Evolutionary conservation across 1,284 basidiomycete genomes (phyloP).

Genomic region (Ganoderma lingzhi): DNA sequence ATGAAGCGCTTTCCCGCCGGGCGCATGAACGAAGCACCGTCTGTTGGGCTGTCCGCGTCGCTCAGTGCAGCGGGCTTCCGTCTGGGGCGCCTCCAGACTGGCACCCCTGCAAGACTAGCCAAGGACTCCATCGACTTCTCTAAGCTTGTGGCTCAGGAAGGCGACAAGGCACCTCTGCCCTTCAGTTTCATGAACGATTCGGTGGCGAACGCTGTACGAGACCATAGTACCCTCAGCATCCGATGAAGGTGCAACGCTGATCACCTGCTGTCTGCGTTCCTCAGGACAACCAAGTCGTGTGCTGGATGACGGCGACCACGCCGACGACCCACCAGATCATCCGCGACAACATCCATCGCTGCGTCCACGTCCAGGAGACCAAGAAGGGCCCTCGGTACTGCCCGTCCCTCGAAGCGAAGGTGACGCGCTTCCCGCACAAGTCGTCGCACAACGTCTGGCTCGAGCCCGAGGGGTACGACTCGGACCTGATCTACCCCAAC

Average conservation of each 20-base stretch:
- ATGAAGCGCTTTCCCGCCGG: conserved; percentile 84
- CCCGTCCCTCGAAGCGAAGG: conserved; percentile 89
- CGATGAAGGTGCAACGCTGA: not conserved
- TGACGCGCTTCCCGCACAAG: conserved; percentile 81
- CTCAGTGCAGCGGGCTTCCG: conserved; percentile 80
- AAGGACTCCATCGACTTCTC: conserved; percentile 75
- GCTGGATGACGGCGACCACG: conserved; percentile 81
- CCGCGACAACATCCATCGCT: conserved; percentile 75
- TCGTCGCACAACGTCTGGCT: conserved; percentile 83
- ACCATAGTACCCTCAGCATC: not conserved
- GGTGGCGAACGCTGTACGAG: conserved; percentile 52
- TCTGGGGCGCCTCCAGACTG: conserved; percentile 87
- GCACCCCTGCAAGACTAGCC: conserved; percentile 86
- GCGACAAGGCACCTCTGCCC: conserved; percentile 66
- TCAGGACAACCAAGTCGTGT: conserved; percentile 76
- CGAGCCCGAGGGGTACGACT: conserved; percentile 91
- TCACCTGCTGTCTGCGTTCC: not conserved
- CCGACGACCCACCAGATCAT: conserved; percentile 78
- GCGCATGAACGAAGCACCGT: conserved; percentile 79
- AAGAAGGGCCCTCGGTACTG: conserved; percentile 92
- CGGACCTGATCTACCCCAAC: conserved; percentile 89
- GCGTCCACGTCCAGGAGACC: conserved; percentile 88
- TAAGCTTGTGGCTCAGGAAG: conserved; percentile 64
- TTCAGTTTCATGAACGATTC: conserved; percentile 58
- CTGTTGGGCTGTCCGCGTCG: conserved; percentile 78